phyloP scores from a whole-genome alignment of 768 basidiomycete species.

The Tylopilus intermedius region DNA sequence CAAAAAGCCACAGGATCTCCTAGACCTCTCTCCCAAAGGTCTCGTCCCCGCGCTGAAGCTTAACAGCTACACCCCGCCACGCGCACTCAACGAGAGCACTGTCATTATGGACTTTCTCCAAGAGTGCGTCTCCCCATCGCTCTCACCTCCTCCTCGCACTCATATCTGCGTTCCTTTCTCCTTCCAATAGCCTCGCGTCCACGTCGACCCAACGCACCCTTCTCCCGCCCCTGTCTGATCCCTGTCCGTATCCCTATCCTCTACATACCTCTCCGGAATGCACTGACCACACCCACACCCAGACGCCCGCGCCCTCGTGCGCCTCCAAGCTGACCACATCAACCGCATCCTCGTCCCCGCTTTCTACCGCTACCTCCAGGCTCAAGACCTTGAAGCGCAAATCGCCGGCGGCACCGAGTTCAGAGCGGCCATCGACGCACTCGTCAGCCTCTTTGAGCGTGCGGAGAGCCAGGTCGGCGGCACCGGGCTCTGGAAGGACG shows the following conservation, averaged over 20 bases:
- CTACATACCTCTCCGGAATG: neutral
- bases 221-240: constrained; percentile 51
- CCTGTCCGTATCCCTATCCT: constrained; percentile 42
- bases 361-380: constrained; percentile 73
- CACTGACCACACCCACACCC: neutral
- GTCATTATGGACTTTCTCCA: constrained; percentile 76
- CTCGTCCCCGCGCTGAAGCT: constrained; percentile 69
- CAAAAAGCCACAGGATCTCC: constrained; percentile 69
- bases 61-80: constrained; percentile 47
- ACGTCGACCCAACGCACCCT: constrained; percentile 46
- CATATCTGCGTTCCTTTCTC: too few relatives aligned
- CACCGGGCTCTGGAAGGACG: constrained; percentile 55
- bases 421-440: constrained; percentile 42
- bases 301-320: constrained; percentile 66
- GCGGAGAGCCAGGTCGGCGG: constrained; percentile 47
- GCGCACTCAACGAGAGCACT: constrained; percentile 72
- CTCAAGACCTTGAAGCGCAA: constrained; percentile 54
- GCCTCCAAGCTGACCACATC: constrained; percentile 65
- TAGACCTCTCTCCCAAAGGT: constrained; percentile 80
- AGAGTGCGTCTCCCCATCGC: constrained; percentile 31
- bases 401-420: constrained; percentile 51
- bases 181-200: constrained; percentile 38
- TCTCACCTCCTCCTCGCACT: too few relatives aligned
- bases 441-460: constrained; percentile 49
- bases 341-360: constrained; percentile 61